Evolutionary conservation across 2,329 filamentous ascomycete genomes (phyloP).

Genomic region (Sporothrix brasiliensis): DNA sequence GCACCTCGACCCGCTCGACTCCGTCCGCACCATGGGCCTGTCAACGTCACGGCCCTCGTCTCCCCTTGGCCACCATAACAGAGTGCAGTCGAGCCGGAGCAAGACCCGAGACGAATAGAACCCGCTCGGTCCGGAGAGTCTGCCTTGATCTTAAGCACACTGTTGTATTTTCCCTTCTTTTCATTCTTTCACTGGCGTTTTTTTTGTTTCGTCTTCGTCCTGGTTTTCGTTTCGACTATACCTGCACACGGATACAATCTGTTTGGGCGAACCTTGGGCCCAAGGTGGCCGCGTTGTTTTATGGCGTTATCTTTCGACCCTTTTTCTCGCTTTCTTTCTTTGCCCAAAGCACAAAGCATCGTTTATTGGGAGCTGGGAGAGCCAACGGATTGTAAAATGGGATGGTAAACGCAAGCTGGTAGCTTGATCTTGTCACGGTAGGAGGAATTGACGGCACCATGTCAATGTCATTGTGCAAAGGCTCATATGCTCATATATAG

Average conservation of each 20-base stretch:
- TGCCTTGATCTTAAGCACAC: not conserved
- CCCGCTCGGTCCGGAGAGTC: not conserved
- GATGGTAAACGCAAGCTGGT: not conserved
- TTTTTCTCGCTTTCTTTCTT: not conserved
- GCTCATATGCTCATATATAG: too few species aligned
- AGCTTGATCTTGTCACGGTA: not conserved
- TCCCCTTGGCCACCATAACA: conserved; percentile 47
- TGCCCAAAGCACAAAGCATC: not conserved
- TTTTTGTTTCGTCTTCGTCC: not conserved
- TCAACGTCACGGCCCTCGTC: conserved; percentile 54
- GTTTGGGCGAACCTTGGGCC: not conserved
- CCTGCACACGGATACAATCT: conserved; percentile 14
- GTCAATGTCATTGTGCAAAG: too few species aligned
- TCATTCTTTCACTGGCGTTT: not conserved
- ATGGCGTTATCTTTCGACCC: not conserved
- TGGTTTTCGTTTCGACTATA: conserved; percentile 11
- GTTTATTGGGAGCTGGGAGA: not conserved
- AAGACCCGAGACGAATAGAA: conserved; percentile 46
- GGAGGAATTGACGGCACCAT: too few species aligned
- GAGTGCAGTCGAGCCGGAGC: conserved; percentile 45
- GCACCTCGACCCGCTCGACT: conserved; percentile 43
- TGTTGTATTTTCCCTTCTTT: not conserved
- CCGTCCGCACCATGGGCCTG: conserved; percentile 44
- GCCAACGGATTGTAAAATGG: not conserved
- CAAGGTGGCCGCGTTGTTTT: not conserved